Evolutionary conservation across 23 red algal genomes (phyloP).

Genomic region (Porphyridium purpureum): DNA sequence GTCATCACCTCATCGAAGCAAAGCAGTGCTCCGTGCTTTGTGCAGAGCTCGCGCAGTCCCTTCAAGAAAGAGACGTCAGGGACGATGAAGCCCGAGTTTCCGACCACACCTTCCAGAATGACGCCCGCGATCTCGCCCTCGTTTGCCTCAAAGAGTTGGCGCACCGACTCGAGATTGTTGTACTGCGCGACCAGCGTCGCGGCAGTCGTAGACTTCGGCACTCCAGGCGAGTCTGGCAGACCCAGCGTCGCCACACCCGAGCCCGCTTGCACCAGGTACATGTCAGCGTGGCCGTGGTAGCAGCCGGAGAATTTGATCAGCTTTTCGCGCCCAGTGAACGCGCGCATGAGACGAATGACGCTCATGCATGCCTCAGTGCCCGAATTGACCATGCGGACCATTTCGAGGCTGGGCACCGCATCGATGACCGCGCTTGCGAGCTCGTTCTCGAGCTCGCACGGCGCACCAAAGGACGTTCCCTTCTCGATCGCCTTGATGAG

Average conservation of each 20-base stretch:
- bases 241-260: constrained; percentile 73
- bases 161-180: constrained; percentile 81
- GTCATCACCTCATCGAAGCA: constrained; percentile 99
- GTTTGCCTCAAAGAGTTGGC: constrained; percentile 52
- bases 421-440: constrained; percentile 89
- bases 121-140: constrained; percentile 82
- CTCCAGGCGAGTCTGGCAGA: constrained; percentile 89
- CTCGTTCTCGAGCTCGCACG: constrained; percentile 75
- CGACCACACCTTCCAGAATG: constrained; percentile 90
- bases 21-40: constrained; percentile 62
- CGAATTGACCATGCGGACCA: constrained; percentile 97
- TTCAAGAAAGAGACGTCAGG: constrained; percentile 56
- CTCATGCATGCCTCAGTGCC: constrained; percentile 97
- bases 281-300: constrained; percentile 96
- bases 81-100: constrained; percentile 92
- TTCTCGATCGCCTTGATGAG: constrained; percentile 56
- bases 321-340: constrained; percentile 81
- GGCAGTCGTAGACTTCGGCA: constrained; percentile 61
- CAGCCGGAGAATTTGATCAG: constrained; percentile 96
- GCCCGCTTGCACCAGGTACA: constrained; percentile 88
- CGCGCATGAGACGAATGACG: constrained; percentile 88
- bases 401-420: constrained; percentile 82
- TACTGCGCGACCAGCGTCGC: constrained; percentile 77
- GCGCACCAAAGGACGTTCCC: constrained; percentile 91
- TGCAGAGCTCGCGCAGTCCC: constrained; percentile 62